phyloP scores from a whole-genome alignment of 2,329 filamentous ascomycete genomes.

The Beauveria brongniartii region DNA sequence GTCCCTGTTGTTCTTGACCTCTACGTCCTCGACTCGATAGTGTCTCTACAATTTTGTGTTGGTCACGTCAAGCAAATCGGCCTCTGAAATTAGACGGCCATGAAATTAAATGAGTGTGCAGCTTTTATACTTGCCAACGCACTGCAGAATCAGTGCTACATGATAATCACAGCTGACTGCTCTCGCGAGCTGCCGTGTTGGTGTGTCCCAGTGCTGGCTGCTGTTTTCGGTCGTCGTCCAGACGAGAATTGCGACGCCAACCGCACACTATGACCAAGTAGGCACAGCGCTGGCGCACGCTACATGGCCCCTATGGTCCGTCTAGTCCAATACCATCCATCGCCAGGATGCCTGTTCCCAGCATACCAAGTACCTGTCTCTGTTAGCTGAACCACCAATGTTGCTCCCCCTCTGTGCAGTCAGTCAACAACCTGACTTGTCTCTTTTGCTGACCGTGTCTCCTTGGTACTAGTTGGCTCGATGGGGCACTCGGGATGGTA shows the following conservation, averaged over 20 bases:
- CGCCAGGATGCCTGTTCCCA: not conserved
- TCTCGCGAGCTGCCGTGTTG: not conserved
- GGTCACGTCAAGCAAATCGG: not conserved
- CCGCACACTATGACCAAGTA: conserved; percentile 6
- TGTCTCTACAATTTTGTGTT: not conserved
- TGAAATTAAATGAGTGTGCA: not conserved
- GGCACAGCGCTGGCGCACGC: conserved; percentile 1
- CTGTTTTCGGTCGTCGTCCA: conserved; percentile 3
- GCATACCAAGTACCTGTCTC: not conserved
- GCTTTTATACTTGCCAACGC: not conserved
- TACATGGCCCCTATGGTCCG: not conserved
- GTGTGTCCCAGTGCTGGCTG: not conserved
- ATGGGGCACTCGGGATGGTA: not conserved
- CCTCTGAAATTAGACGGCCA: not conserved
- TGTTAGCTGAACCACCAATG: not conserved
- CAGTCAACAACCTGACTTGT: not conserved
- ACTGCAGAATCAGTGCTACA: not conserved
- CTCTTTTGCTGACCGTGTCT: not conserved
- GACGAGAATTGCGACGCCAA: conserved; percentile 1
- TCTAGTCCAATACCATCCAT: conserved; percentile 5
- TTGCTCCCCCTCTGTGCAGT: not conserved
- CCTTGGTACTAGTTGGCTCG: not conserved
- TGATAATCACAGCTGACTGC: not conserved
- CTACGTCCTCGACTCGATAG: not conserved
- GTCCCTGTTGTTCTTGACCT: not conserved